These are phyloP conservation scores for Phylloporus sp. DNA, from an alignment of 768 basidiomycete genomes.

Conservation along the genomic window DNA sequence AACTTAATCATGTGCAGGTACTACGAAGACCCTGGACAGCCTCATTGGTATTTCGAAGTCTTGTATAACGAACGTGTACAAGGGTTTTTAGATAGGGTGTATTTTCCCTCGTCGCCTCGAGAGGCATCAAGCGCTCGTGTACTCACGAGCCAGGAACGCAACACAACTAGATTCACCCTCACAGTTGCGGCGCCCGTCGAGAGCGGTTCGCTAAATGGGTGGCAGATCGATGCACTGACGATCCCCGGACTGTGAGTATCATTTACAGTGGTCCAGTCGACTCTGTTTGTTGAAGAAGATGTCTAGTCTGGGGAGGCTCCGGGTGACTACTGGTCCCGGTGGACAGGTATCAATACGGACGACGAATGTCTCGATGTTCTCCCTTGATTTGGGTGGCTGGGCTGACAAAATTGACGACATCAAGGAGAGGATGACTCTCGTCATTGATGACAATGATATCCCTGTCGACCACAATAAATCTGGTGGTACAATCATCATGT, in stretches of 20 bases:
- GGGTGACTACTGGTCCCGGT: slow-evolving; percentile 4
- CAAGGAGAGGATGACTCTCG: neutral
- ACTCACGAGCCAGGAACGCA: neutral
- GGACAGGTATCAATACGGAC: slow-evolving; percentile 16
- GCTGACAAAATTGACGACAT: neutral
- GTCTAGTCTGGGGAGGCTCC: slow-evolving; percentile 20
- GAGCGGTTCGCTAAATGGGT: slow-evolving; percentile 68
- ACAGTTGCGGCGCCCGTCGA: slow-evolving; percentile 70
- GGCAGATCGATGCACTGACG: slow-evolving; percentile 53
- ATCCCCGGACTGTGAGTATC: slow-evolving; percentile 66
- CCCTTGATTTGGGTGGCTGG: slow-evolving; percentile 9
- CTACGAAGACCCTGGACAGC: slow-evolving; percentile 56
- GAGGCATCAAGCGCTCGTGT: neutral
- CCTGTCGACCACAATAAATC: neutral
- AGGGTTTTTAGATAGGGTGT: slow-evolving; percentile 47
- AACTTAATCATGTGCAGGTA: slow-evolving; percentile 37
- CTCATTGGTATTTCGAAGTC: slow-evolving; percentile 69
- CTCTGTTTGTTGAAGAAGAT: neutral
- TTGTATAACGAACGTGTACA: slow-evolving; percentile 54
- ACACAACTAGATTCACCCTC: slow-evolving; percentile 50
- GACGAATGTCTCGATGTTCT: slow-evolving; percentile 26
- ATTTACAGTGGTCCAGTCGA: neutral
- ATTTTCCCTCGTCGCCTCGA: slow-evolving; percentile 4
- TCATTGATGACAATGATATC: slow-evolving; percentile 13
- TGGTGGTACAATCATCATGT: slow-evolving; percentile 7